Conservation (phyloP, 306 rosid species). For the Ormosia emarginata region DNA sequence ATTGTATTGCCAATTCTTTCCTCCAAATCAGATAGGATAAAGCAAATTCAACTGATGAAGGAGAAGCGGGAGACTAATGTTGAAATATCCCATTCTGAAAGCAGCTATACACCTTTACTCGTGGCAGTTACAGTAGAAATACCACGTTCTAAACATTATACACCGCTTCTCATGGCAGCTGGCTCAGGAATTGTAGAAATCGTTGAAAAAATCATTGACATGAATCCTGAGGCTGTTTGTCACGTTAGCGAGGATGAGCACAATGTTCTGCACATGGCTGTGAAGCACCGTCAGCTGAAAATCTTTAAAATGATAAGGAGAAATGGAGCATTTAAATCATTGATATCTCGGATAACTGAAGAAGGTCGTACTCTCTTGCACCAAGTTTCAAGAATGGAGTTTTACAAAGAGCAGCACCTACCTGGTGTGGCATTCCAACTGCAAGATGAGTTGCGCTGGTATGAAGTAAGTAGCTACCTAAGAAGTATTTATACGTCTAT, state of each 20-base stretch:
- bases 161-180: slow-evolving; percentile 29
- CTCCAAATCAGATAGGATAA: slow-evolving; percentile 7
- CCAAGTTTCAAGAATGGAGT: neutral
- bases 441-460: slow-evolving; percentile 36
- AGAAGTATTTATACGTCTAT: too few relatives aligned
- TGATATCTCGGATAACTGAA: neutral
- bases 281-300: slow-evolving; percentile 23
- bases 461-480: neutral
- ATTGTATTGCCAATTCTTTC: slow-evolving; percentile 5
- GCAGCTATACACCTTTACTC: neutral
- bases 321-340: neutral
- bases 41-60: neutral
- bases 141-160: neutral
- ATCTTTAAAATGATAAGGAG: neutral
- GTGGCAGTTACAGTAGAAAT: too few relatives aligned
- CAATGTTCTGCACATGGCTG: slow-evolving; percentile 24
- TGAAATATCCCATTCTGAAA: neutral
- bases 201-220: neutral
- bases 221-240: slow-evolving; percentile 12
- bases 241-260: neutral
- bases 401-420: neutral
- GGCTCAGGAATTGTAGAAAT: slow-evolving; percentile 29
- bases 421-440: slow-evolving; percentile 37
- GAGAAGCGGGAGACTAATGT: neutral
- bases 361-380: slow-evolving; percentile 28